These are phyloP conservation scores for Schizothecium vesticola DNA, from an alignment of 495 filamentous ascomycete genomes.

Conservation along the genomic window DNA sequence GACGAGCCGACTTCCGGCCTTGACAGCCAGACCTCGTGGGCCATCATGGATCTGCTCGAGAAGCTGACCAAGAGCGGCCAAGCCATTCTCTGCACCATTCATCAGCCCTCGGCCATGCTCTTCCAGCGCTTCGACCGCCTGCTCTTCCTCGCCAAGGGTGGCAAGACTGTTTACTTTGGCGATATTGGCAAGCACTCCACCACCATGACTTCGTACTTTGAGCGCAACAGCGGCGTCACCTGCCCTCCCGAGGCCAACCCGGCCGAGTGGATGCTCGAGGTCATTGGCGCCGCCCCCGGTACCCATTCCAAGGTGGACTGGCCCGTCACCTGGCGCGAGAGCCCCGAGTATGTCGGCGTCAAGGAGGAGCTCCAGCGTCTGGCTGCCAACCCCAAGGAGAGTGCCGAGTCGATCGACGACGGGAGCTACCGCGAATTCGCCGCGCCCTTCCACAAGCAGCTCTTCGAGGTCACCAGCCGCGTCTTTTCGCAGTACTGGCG, in stretches of 20 bases:
- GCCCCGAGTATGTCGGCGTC: constrained; percentile 62
- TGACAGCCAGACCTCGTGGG: constrained; percentile 82
- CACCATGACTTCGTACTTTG: constrained; percentile 72
- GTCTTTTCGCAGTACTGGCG: constrained; percentile 91
- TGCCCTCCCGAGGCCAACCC: constrained; percentile 79
- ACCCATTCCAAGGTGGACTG: constrained; percentile 72
- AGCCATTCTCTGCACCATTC: constrained; percentile 87
- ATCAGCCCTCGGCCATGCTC: constrained; percentile 85
- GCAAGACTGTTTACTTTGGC: constrained; percentile 85
- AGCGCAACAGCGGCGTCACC: constrained; percentile 65
- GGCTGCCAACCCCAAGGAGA: constrained; percentile 53
- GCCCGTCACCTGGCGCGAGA: constrained; percentile 73
- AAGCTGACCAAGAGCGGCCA: constrained; percentile 81
- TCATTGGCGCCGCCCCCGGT: constrained; percentile 88
- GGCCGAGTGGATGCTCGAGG: constrained; percentile 95
- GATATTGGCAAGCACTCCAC: constrained; percentile 77
- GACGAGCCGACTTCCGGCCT: constrained; percentile 85
- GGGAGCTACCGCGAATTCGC: constrained; percentile 51
- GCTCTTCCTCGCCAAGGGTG: constrained; percentile 75
- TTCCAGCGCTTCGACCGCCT: constrained; percentile 89
- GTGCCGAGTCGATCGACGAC: constrained; percentile 27
- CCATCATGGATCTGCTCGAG: constrained; percentile 70
- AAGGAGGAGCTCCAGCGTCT: constrained; percentile 65
- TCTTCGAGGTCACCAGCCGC: constrained; percentile 51
- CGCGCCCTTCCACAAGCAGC: constrained; percentile 50